Base-by-base conservation (phyloP, 1,284 basidiomycete species). In the Marasmius fiardii region DNA sequence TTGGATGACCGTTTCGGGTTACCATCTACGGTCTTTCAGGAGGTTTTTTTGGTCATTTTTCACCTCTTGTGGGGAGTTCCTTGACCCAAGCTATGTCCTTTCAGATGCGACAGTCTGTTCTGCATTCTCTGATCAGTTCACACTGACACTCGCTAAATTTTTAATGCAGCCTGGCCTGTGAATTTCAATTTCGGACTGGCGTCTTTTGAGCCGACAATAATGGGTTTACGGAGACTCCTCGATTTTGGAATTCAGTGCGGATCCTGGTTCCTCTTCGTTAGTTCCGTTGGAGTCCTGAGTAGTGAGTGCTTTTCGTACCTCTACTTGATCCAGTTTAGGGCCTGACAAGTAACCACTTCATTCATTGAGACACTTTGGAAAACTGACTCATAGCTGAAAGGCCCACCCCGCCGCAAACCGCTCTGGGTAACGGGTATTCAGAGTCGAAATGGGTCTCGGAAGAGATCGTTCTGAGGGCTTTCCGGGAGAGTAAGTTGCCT, bases 361-460 rank as follows among this genome's bases (percentile, higher is more conserved):
- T 31, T 31, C 28, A n/a, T n/a, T n/a, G n/a, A 31, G 28, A 31
- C 10, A 10, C 28, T 4, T 31, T 10, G 28, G 28, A 31, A 31
- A 12, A 26, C 18, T 4, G 31, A 1, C 16, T 10, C 12, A 31
- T 26, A 6, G 4, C 26, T n/a, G 14, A 28, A 20, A 31, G 8
- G 1, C 26, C 28, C 10, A 31, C 28, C 10, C 28, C 5, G 4
- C 28, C 28, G 28, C 28, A 31, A 31, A 31, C 28, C 24, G 68
- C 72, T 3, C 59, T 67, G 16, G 71, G 71, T 1, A 54, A 61
- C n/a, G 74, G 71, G 1, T 78, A 78, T 60, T 59, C 64, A 12
- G 71, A 78, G 58, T 70, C 71, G 21, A 80, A 79, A 66, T 79
- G 75, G 69, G 74, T 79, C 2, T 67, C 70, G 1, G 76, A 79